These are phyloP conservation scores for Symbiodinium natans DNA, from an alignment of 73 alveolate species.

Conservation along the genomic window DNA sequence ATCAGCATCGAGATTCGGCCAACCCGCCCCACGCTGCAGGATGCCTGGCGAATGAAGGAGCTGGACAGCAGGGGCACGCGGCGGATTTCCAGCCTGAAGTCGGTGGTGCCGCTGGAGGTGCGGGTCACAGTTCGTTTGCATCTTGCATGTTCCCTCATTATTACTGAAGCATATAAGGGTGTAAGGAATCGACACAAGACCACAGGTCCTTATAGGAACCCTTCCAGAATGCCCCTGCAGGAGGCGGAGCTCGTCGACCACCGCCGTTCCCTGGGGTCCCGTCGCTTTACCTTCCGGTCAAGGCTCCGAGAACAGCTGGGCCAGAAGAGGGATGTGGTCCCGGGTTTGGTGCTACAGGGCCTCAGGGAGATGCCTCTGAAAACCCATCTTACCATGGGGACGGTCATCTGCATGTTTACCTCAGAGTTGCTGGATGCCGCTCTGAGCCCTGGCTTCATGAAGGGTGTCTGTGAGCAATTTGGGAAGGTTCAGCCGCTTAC, in stretches of 20 bases:
- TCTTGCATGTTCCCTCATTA: too few species aligned
- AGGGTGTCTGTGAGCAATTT: neutral
- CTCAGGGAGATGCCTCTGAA: neutral
- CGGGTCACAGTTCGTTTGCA: too few species aligned
- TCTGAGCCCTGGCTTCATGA: too few species aligned
- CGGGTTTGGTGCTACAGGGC: neutral
- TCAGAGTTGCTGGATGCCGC: too few species aligned
- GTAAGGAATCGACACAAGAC: too few species aligned
- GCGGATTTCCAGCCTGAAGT: neutral
- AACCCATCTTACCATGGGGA: too few species aligned
- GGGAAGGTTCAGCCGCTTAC: neutral
- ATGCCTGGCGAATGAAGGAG: neutral
- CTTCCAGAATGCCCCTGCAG: too few species aligned
- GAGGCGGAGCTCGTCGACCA: neutral
- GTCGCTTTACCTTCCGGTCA: neutral
- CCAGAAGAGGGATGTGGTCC: neutral
- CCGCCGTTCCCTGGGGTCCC: neutral
- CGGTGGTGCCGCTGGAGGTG: neutral
- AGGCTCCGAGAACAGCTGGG: neutral
- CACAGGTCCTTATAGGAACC: too few species aligned
- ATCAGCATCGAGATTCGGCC: neutral
- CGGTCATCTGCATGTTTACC: too few species aligned
- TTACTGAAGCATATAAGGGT: too few species aligned
- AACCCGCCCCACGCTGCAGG: neutral
- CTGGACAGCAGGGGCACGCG: neutral